phyloP scores from a whole-genome alignment of 108 stramenopile genomes.

The Aurantiochytrium sp. region DNA sequence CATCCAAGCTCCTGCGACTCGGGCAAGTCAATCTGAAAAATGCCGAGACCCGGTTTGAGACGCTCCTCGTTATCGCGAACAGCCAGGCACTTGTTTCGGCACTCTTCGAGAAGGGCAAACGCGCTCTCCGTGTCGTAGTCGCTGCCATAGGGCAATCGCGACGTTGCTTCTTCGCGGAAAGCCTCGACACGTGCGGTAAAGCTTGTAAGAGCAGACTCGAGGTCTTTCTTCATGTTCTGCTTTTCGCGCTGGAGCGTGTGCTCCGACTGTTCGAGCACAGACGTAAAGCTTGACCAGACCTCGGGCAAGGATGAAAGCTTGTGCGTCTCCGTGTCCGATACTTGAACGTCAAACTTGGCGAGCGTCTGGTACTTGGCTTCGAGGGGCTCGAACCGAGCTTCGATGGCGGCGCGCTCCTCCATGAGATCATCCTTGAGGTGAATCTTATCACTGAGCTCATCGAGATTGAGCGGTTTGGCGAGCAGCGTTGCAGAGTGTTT shows the following conservation, averaged over 20 bases:
- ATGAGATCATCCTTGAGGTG: constrained; percentile 30
- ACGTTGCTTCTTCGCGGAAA: constrained; percentile 18
- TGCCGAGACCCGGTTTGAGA: constrained; percentile 50
- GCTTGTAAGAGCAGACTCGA: constrained; percentile 33
- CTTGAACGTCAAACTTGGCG: constrained; percentile 42
- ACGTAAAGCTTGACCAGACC: constrained; percentile 35
- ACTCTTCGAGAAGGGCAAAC: constrained; percentile 35
- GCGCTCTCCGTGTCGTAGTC: constrained; percentile 26
- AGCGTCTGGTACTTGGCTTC: constrained; percentile 48
- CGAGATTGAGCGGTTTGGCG: constrained; percentile 31
- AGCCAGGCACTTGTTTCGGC: constrained; percentile 22
- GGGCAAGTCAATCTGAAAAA: constrained; percentile 48
- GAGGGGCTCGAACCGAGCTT: constrained; percentile 47
- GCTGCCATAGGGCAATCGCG: constrained; percentile 20
- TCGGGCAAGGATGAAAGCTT: constrained; percentile 25
- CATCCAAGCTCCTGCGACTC: constrained; percentile 53
- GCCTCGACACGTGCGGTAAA: constrained; percentile 27
- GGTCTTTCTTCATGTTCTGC: constrained; percentile 59
- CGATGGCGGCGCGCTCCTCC: constrained; percentile 22
- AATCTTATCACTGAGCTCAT: constrained; percentile 46
- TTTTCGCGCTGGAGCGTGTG: constrained; percentile 43
- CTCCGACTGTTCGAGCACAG: constrained; percentile 38
- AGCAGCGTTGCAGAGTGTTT: constrained; percentile 31
- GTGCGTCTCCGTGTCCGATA: constrained; percentile 36
- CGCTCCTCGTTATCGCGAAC: constrained; percentile 26